Conservation (phyloP, 345 rosid species). For the Gossypium longicalyx region DNA sequence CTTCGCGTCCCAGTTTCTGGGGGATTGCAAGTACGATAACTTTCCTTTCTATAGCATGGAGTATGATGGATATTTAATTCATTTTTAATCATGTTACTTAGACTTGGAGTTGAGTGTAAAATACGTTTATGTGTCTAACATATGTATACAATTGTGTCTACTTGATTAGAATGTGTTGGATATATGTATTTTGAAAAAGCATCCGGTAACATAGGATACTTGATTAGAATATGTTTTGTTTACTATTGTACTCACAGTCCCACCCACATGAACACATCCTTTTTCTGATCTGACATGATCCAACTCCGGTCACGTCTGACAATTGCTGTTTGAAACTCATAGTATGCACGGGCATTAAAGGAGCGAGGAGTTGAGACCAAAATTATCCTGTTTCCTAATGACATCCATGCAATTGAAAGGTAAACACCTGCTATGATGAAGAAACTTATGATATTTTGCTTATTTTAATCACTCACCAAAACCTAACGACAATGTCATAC, state of each 20-base stretch:
- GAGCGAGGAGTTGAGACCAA: conserved; percentile 79
- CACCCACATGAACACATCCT: not conserved
- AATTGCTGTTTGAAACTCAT: conserved; percentile 17
- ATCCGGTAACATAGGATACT: not conserved
- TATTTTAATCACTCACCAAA: not conserved
- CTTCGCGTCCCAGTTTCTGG: conserved; percentile 82
- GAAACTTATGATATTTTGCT: not conserved
- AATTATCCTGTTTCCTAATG: conserved; percentile 61
- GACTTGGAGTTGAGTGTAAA: not conserved
- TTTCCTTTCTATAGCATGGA: conserved; percentile 7
- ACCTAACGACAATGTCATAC: not conserved
- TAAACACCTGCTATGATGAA: conserved; percentile 21
- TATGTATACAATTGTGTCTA: too few species aligned
- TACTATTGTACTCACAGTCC: not conserved
- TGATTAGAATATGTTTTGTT: not conserved
- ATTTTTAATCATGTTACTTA: not conserved
- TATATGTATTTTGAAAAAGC: not conserved
- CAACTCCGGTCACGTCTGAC: not conserved
- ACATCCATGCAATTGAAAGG: conserved; percentile 69
- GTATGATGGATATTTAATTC: not conserved
- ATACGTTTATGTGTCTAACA: not conserved
- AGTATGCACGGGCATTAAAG: conserved; percentile 78
- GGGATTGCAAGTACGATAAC: conserved; percentile 68
- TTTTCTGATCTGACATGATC: not conserved
- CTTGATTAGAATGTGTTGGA: too few species aligned